Evolutionary conservation across 163 green algal genomes (phyloP).

Genomic region (Scenedesmus sp.): DNA sequence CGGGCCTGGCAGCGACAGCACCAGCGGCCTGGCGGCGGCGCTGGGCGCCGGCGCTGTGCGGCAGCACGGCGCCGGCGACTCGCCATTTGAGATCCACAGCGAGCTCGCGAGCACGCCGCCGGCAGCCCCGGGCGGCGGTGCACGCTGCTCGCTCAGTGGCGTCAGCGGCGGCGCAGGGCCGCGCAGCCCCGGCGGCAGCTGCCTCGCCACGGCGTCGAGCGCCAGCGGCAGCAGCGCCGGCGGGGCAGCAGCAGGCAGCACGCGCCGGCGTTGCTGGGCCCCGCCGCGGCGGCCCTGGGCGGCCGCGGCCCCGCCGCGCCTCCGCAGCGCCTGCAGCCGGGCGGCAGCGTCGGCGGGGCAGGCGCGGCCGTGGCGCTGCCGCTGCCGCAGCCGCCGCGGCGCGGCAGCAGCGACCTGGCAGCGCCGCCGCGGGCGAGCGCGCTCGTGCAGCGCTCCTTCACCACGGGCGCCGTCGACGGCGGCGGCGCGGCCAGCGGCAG

Average conservation of each 20-base stretch:
- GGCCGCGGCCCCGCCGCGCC: not conserved
- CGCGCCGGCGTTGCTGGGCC: too few species aligned
- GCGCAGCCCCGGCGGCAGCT: constrained; percentile 23
- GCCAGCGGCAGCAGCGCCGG: not conserved
- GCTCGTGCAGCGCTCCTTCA: constrained; percentile 3
- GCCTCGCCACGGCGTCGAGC: constrained; percentile 17
- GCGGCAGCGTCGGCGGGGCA: not conserved
- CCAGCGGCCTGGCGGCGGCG: not conserved
- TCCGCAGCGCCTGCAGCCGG: not conserved
- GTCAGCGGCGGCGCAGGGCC: too few species aligned
- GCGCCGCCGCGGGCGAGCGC: not conserved
- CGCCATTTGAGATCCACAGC: constrained; percentile 7
- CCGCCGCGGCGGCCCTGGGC: not conserved
- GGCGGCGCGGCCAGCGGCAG: too few species aligned
- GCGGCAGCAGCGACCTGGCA: not conserved
- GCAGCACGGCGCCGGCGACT: not conserved
- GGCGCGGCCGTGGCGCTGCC: not conserved
- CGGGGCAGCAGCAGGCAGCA: too few species aligned
- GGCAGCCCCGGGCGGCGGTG: too few species aligned
- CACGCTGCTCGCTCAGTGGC: too few species aligned
- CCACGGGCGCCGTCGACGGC: constrained; percentile 2
- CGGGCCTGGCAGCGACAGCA: too few species aligned
- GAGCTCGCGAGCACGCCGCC: too few species aligned
- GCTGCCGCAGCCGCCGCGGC: not conserved
- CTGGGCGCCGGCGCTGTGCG: not conserved